Percentiles rank a stretch among this genome's conserved stretches.
Conservation (phyloP, 495 filamentous ascomycete species). For the Neurospora sp. region DNA sequence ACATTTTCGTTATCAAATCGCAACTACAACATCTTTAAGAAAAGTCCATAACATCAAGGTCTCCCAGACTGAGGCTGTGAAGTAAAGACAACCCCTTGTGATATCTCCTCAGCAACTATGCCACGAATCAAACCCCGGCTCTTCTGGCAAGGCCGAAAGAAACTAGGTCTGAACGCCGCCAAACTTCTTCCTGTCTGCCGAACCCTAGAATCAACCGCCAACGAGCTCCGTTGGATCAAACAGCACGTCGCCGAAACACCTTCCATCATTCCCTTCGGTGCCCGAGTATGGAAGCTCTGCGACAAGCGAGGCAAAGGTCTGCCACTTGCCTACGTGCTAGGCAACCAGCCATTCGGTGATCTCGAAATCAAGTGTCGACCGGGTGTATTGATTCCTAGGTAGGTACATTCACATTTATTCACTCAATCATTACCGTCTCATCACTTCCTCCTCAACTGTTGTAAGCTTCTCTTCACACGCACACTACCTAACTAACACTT, state of each 20-base stretch:
- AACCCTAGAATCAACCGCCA: constrained; percentile 51
- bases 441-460: neutral
- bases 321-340: constrained; percentile 85
- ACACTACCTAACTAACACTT: no score
- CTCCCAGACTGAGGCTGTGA: neutral
- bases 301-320: constrained; percentile 48
- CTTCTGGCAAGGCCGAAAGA: constrained; percentile 44
- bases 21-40: neutral
- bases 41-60: neutral
- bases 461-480: no score
- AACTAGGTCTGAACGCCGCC: constrained; percentile 49
- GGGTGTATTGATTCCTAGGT: constrained; percentile 83
- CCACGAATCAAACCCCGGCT: constrained; percentile 58
- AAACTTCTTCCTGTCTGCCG: constrained; percentile 62
- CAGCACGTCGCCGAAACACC: constrained; percentile 35
- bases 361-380: constrained; percentile 65
- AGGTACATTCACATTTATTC: no score
- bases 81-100: neutral
- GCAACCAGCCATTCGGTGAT: constrained; percentile 77
- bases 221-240: constrained; percentile 81
- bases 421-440: neutral
- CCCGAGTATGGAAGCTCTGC: constrained; percentile 42
- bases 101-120: constrained; percentile 38
- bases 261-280: constrained; percentile 5
- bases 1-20: neutral